Base-by-base conservation (phyloP, 2,329 filamentous ascomycete species). In the Spiromastix sp. region DNA sequence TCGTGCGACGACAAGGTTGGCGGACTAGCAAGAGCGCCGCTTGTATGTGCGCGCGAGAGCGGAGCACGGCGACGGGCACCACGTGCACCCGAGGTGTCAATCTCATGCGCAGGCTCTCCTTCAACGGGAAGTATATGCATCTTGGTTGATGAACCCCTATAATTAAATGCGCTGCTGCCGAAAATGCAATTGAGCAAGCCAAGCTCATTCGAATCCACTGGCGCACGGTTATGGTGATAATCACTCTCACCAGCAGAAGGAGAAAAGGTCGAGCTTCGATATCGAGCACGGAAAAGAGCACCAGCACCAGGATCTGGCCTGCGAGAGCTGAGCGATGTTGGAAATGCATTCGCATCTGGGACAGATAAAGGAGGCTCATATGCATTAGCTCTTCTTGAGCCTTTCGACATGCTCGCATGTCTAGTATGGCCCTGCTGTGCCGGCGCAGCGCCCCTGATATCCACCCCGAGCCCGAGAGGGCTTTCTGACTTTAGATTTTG, bases 61-160 rank as follows among this genome's bases (percentile, higher is more conserved):
- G 58, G 55, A 30, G 50, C 52, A 8, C 56, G 57, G n/a, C 42
- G 42, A 25, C 45, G 30, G 11, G 32, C 22, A 5, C 39, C 30
- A 28, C 40, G 40, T 29, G 38, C 16, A 28, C 47, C 45, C 19
- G 39, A 37, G 30, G 34, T 40, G 22, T 42, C 44, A 12, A 41
- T 31, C 17, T 49, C 46, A 48, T 4, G 47, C 34, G 46, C 47
- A 4, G 51, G 39, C 17, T 60, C 56, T 27, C 54, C 53, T 41
- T 63, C 58, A 2, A 58, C 53, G 15, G 63, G 63, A 41, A 75
- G 63, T 35, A 75, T 68, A 48, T 77, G 72, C 49, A 76, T 66
- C 50, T 77, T 77, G 29, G 72, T 76, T 16, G 70, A 73, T 6
- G 71, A 68, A n/a, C 70, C 70, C 26, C 68, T 60, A 47, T 74